Evolutionary conservation across 208 protist species (phyloP), one percentile per base, ranked within the genome.

Genomic region (Paratrypanosoma confusum): DNA sequence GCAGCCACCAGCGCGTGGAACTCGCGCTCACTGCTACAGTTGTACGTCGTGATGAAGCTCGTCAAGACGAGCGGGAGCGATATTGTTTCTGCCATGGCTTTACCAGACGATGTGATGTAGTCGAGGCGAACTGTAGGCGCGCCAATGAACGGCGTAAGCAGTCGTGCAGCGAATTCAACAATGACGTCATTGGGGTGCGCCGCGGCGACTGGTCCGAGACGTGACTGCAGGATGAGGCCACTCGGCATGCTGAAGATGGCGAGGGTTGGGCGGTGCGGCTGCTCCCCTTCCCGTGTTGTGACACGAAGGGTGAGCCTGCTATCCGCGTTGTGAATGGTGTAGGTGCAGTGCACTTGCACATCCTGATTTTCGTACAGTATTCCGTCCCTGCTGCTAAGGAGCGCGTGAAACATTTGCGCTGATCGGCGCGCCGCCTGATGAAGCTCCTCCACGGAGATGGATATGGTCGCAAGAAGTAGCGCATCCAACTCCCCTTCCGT

Each of bases 81-180:
- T n/a, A n/a, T n/a, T n/a, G n/a, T n/a, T n/a, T n/a, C n/a, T n/a
- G n/a, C n/a, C n/a, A n/a, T n/a, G 1, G 25, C 34, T 10, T 44
- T 22, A 13, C 43, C 54, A 7, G 16, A 22, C 11, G 31, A 7
- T 26, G 26, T 21, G 11, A 21, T 66, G 61, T 86, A 83, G 38
- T 43, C 57, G 25, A 90, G 42, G 16, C 67, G 68, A 32, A 85
- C 37, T n/a, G 56, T 72, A 11, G 81, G 81, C n/a, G 70, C 47
- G 20, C 62, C 40, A 8, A 36, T 33, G 32, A 81, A 90, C 22
- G 81, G 68, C 14, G 69, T 55, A 20, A 65, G 51, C 7, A 58
- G 80, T 48, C 81, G 75, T 3, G 61, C 71, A 16, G 69, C 74
- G 54, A 87, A 71, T n/a, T 85, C 77, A 14, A 82, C 54, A 6